Evolutionary conservation across 2,329 filamentous ascomycete species (phyloP), one percentile per base, ranked within the genome.

Genomic region (Golovinomyces cichoracearum): DNA sequence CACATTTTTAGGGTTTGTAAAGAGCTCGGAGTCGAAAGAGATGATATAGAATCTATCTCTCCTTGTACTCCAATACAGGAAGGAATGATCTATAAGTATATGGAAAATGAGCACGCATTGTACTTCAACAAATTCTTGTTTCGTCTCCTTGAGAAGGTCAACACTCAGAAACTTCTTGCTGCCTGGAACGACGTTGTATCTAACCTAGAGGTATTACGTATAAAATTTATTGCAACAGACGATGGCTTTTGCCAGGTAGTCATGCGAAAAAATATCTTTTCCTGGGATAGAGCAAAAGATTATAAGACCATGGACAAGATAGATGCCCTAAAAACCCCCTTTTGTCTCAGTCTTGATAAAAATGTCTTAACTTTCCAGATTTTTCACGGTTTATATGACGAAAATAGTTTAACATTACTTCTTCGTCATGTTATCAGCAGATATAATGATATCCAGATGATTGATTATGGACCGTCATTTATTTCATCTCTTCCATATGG

Each of bases 351-450:
- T 1, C 19, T 59, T 6, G 25, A 47, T 1, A 21, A 10, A 4
- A 33, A 26, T 6, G 41, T 68, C 0, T 62, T 93, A 27, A 63
- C 68, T 2, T 57, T 93, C 2, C 71, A 80, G 42, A 76, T 92
- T 0, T 93, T 93, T 62, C 86, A 94, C 59, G 84, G 73, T 0
- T 62, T 93, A 0, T 94, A 94, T 56, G 86, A 94, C 61, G 86
- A 84, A 1, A 79, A 73, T 53, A 88, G 84, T 52, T 70, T 93
- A 35, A 68, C 71, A 1, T 61, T 83, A 22, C 68, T 93, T 35
- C 67, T 93, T 19, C 60, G 71, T 2, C 63, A 68, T 19, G 66
- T 92, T 2, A 63, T 65, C 25, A 56, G 64, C 2, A 63, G 68
- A 4, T 83, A 83, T 55, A 53, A 57, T 15, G 57, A 57, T 0